Evolutionary conservation across 768 basidiomycete genomes (phyloP), one percentile per base, ranked within the genome.

Genomic region (Suillus discolor): DNA sequence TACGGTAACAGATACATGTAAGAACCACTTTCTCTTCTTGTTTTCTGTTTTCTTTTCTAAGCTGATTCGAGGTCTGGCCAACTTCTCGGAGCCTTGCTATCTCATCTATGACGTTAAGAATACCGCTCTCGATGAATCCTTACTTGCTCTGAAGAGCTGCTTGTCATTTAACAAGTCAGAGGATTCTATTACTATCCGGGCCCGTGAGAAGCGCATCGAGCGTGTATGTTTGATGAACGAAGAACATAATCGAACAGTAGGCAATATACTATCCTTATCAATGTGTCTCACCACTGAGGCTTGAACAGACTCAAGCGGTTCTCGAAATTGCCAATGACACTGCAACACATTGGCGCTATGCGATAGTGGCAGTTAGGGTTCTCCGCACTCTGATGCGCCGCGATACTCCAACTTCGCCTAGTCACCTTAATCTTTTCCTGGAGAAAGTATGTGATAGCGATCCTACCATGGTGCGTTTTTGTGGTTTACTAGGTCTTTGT

Each of bases 291-390:
- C 15, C n/a, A 66, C 28, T 28, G 28, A 15, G 39, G 18, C 57
- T 51, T 39, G 65, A 59, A 69, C 62, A 49, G 45, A 70, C 85
- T 85, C 80, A 77, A 5, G 54, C 65, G 3, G 65, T 67, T 53
- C 75, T 91, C 39, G 80, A 83, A 36, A 82, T 92, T 44, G 91
- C 86, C 1, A 81, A 85, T 25, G 85, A 87, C 34, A 69, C 83
- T 4, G 76, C 80, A 18, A 93, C 90, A 6, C 93, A 95, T 72
- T 94, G 93, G 93, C 84, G 87, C 63, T 95, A 95, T 72, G 79
- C 81, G 7, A 89, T 93, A 49, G 86, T 87, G 44, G 90, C 91
- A 12, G 80, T 88, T 36, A 82, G 90, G 63, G 85, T 86, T 71
- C 79, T 94, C 18, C 83, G 91, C 34, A 85, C 90, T 4, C 78